These are phyloP conservation scores for Priceomyces haplophilus DNA, from an alignment of 805 yeast species.

Conservation along the genomic window DNA sequence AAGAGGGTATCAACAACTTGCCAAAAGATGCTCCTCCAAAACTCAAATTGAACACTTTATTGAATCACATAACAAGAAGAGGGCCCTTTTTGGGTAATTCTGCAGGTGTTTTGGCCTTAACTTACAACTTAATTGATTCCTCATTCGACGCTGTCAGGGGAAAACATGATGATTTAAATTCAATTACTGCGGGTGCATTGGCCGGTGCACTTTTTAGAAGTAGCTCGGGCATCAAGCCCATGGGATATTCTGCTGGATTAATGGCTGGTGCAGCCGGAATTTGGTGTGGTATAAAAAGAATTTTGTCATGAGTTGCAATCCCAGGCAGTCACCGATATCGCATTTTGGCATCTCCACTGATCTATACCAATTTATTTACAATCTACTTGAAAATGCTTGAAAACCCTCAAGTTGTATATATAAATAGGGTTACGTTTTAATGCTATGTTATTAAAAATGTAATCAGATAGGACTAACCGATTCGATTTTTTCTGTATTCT, in stretches of 20 bases:
- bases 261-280: slow-evolving; percentile 88
- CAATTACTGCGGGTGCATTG: slow-evolving; percentile 83
- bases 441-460: slow-evolving; percentile 3
- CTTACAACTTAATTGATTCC: slow-evolving; percentile 82
- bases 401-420: slow-evolving; percentile 10
- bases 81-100: slow-evolving; percentile 96
- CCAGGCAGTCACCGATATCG: slow-evolving; percentile 5
- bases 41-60: slow-evolving; percentile 80
- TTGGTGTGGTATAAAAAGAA: slow-evolving; percentile 81
- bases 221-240: slow-evolving; percentile 79
- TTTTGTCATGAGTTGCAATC: slow-evolving; percentile 13
- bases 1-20: slow-evolving; percentile 78
- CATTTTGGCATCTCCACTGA: slow-evolving; percentile 4
- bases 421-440: slow-evolving; percentile 5
- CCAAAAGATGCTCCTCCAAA: slow-evolving; percentile 76
- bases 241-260: slow-evolving; percentile 80
- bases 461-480: slow-evolving; percentile 3
- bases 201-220: slow-evolving; percentile 91
- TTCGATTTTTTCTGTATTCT: slow-evolving; percentile 3
- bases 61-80: slow-evolving; percentile 89
- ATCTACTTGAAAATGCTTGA: slow-evolving; percentile 5
- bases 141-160: slow-evolving; percentile 79
- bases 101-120: slow-evolving; percentile 89
- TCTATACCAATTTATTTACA: slow-evolving; percentile 1
- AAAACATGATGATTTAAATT: slow-evolving; percentile 80